These are phyloP conservation scores for Trichoderma brevicompactum DNA, from an alignment of 2,329 filamentous ascomycete genomes.

Conservation along the genomic window DNA sequence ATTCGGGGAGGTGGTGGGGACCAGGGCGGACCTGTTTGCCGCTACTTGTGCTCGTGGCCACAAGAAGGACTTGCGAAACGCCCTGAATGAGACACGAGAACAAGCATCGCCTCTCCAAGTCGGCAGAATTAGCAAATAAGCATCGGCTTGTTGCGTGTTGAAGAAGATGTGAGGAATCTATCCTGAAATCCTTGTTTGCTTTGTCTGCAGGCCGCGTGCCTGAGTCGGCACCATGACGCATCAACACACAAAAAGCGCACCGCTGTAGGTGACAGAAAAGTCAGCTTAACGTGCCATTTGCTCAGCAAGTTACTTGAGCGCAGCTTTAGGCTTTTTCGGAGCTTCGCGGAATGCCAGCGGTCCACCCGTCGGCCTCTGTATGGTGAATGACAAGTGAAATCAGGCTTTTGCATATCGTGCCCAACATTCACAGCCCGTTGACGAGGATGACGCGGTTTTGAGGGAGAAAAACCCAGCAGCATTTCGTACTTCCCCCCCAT, in stretches of 20 bases:
- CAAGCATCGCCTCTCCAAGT: neutral
- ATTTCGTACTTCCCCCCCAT: no score
- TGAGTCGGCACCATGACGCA: no score
- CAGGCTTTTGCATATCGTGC: conserved; percentile 2
- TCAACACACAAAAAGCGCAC: no score
- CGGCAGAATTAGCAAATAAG: neutral
- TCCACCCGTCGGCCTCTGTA: neutral
- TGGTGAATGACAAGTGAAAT: neutral
- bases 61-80: neutral
- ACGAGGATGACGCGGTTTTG: neutral
- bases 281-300: no score
- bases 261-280: no score
- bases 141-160: no score
- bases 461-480: neutral
- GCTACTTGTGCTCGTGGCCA: conserved; percentile 12
- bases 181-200: no score
- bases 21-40: conserved; percentile 5
- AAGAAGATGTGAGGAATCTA: no score
- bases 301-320: no score
- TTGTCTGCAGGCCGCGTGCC: no score
- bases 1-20: conserved; percentile 7
- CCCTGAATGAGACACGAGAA: neutral
- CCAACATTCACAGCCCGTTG: neutral
- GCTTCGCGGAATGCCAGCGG: neutral
- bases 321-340: conserved; percentile 1